Base-by-base conservation (phyloP, 2,329 filamentous ascomycete species). In the Davidsoniella virescens region DNA sequence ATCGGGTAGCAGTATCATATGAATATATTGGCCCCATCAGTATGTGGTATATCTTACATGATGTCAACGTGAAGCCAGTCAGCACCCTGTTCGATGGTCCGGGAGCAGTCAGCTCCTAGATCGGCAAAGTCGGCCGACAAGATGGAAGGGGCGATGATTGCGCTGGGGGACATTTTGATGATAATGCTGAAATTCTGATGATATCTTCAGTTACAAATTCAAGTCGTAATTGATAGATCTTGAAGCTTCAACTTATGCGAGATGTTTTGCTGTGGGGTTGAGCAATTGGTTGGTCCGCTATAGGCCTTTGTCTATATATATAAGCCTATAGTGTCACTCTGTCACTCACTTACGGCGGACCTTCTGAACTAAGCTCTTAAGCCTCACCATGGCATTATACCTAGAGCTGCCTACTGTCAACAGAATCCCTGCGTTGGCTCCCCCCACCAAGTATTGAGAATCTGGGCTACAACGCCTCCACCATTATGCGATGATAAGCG, bases 61-160 rank as follows among this genome's bases (percentile, higher is more conserved):
- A 95, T 95, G 65, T 96, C 90, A 59, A 95, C 83, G 67, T 95
- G 87, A 58, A 93, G 76, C 84, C 86, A 94, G 71, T 95, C 86
- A 56, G 87, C 87, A 52, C 87, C 86, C 57, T 88, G 78, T 47
- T 75, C 73, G 60, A 98, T 95, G 53, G 88, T 94, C 59, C 78
- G 76, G 47, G 79, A 78, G 70, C 92, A 98, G 65, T 87, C 90
- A 60, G 79, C 76, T 59, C 90, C 88, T 52, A 98, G 76, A 56
- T 82, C 74, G 61, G 80, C 88, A 68, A 98, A 98, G 73, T 98
- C 90, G 57, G 90, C 90, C 61, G 88, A 93, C 54, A 98, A 80
- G 59, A 98, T 96, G n/a, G 90, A 96, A 26, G 92, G 92, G 14
- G 90, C 90, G 60, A 98, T 94, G 65, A 98, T 95, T 44, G 92